Evolutionary conservation across 2,329 filamentous ascomycete genomes (phyloP), one percentile per base, ranked within the genome.

Genomic region (Aspergillus aculeatus): DNA sequence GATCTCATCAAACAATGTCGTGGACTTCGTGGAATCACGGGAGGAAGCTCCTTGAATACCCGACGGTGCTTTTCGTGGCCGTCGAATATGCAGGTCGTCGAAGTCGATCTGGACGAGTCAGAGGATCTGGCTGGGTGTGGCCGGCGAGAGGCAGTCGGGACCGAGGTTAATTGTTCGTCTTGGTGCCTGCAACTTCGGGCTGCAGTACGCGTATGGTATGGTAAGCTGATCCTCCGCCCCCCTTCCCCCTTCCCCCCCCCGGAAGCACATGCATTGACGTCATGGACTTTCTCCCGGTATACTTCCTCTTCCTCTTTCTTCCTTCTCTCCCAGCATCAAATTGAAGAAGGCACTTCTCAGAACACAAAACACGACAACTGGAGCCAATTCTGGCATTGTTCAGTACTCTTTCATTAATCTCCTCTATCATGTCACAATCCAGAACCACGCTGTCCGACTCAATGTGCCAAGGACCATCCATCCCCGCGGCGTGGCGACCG

Each of bases 201-300:
- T 10, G 7, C n/a, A 53, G 6, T 29, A 29, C 7, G 26, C 7
- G 50, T 16, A 35, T 52, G 50, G 29, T 52, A 38, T n/a, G 44
- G 58, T 66, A 64, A 23, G 62, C 62, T 59, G 23, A 59, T 59
- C 61, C 51, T 23, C 23, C 23, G 23, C 23, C 23, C 3, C 3
- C 23, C 23, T 23, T 23, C 61, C 19, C 11, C 12, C 23, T 19
- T 21, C 19, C 44, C 31, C 19, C 31, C 35, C 16, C 21, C 24
- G 38, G n/a, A 50, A 51, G 57, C 58, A 62, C 60, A 62, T 65
- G 63, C 54, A 24, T 59, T 50, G 58, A 65, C 59, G 59, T 65
- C 60, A 64, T 60, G 29, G 23, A 49, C 11, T 44, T 2, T 1
- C 14, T 11, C 26, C 21, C 21, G 21, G 26, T 29, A 29, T 35